These are phyloP conservation scores for Colletotrichum navitas DNA, from an alignment of 2,329 filamentous ascomycete species.

Conservation along the genomic window DNA sequence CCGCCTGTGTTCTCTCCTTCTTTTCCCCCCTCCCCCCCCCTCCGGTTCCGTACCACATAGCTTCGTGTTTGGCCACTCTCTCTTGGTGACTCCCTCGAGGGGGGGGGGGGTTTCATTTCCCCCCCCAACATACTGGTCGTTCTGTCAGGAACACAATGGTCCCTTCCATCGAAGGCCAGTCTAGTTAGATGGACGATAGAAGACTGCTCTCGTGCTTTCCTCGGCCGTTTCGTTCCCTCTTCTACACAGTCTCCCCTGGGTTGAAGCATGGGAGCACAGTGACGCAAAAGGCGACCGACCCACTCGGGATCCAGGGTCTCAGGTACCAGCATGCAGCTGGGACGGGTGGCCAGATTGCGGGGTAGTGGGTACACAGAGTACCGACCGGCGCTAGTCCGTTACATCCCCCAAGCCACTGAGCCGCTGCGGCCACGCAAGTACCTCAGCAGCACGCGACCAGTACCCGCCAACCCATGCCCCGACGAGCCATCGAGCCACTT, in stretches of 20 bases:
- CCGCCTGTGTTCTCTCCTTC: neutral
- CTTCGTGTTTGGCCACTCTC: neutral
- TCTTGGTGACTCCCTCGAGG: neutral
- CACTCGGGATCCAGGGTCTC: slow-evolving; percentile 43
- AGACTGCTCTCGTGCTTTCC: neutral
- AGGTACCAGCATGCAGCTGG: slow-evolving; percentile 40
- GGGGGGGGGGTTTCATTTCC: too few relatives aligned
- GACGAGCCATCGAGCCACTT: slow-evolving; percentile 37
- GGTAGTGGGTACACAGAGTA: slow-evolving; percentile 43
- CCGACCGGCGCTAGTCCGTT: slow-evolving; percentile 34
- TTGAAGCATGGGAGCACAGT: slow-evolving; percentile 36
- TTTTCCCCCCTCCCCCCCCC: neutral
- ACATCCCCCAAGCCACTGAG: slow-evolving; percentile 23
- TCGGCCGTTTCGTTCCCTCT: neutral
- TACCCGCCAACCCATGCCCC: slow-evolving; percentile 26
- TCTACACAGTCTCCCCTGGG: neutral
- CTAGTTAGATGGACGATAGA: neutral
- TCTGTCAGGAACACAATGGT: neutral
- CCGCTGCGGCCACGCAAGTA: slow-evolving; percentile 30
- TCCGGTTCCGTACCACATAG: neutral
- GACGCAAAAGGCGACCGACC: slow-evolving; percentile 39
- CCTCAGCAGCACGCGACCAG: slow-evolving; percentile 30
- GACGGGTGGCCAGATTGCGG: slow-evolving; percentile 42
- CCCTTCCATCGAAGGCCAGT: neutral
- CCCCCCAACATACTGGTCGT: too few relatives aligned